Evolutionary conservation across 1,284 basidiomycete species (phyloP).

Genomic region (Ganoderma lucidum): DNA sequence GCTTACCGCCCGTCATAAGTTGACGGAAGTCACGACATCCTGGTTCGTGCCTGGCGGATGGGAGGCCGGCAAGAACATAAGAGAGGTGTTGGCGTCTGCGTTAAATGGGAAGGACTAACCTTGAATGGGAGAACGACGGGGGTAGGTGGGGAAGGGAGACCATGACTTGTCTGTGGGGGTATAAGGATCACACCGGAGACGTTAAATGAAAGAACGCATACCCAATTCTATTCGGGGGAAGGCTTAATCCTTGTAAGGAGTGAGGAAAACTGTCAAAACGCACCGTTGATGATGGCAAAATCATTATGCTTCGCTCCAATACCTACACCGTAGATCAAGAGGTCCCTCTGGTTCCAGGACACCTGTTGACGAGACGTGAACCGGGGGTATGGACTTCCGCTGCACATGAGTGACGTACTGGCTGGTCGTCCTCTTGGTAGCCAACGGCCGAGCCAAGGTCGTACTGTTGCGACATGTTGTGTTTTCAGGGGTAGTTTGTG

Average conservation of each 20-base stretch:
- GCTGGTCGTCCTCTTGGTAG: conserved; percentile 39
- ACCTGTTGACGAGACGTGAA: neutral
- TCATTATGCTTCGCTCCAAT: conserved; percentile 77
- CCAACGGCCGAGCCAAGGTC: conserved; percentile 44
- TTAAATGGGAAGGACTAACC: conserved; percentile 43
- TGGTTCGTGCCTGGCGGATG: conserved; percentile 52
- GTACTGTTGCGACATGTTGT: conserved; percentile 37
- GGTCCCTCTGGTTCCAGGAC: conserved; percentile 73
- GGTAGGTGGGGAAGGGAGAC: conserved; percentile 63
- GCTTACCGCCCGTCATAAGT: conserved; percentile 49
- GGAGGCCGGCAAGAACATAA: neutral
- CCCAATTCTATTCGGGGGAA: conserved; percentile 41
- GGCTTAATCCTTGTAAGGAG: no score
- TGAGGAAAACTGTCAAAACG: conserved; percentile 27
- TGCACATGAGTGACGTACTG: conserved; percentile 29
- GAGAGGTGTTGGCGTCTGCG: neutral
- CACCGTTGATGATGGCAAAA: conserved; percentile 68
- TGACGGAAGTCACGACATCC: conserved; percentile 74
- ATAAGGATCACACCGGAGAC: neutral
- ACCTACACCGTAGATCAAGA: conserved; percentile 72
- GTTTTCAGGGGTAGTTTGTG: neutral
- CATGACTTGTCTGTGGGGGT: conserved; percentile 52
- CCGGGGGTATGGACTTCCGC: neutral
- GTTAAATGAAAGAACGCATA: conserved; percentile 7
- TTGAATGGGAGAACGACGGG: conserved; percentile 61